Base-by-base conservation (phyloP, 495 filamentous ascomycete genomes). In the Trichoderma erinaceum region DNA sequence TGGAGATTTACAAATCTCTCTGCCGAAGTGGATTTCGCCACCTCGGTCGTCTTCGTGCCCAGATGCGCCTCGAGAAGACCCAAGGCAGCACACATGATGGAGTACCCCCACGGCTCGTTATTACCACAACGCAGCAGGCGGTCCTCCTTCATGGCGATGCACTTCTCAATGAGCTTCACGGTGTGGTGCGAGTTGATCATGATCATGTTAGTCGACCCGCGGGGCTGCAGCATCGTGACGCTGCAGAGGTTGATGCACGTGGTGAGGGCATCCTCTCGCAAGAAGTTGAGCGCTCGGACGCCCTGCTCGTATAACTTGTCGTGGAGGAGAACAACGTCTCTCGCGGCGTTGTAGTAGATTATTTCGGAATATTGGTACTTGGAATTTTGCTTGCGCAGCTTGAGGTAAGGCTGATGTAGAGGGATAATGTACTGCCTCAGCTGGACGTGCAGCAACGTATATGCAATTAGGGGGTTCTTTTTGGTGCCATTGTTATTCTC, bases 171-270 rank as follows among this genome's bases (percentile, higher is more conserved):
- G 44, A 80, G 75, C 64, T 79, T 73, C 52, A 81, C 69, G 5
- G 76, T 81, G 70, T 80, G 74, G 68, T 78, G 75, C n/a, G 74
- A 76, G 67, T 79, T 80, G 69, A 77, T 76, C 74, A 79, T 78
- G 67, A 78, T 76, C 71, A 79, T 76, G 73, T 77, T 81, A 44
- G 75, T 79, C 16, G 74, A 76, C 7, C 72, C 77, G 71, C 76
- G 74, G n/a, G 81, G 81, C 68, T 84, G 81, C 25, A 82, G 79
- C 70, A 84, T 76, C 16, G 81, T 79, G 63, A 84, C 76, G 67
- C 78, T 79, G 74, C 77, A 79, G 41, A 82, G 75, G 67, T 78
- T 80, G 70, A 82, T 79, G 50, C 79, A 75, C 27, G 79, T 71
- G 0, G 79, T 76, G 23, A 82, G 67, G 13, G 72, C 69, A 66